Conservation (phyloP, 2,329 filamentous ascomycete genomes). For the Sporothrix pseudoabietina region DNA sequence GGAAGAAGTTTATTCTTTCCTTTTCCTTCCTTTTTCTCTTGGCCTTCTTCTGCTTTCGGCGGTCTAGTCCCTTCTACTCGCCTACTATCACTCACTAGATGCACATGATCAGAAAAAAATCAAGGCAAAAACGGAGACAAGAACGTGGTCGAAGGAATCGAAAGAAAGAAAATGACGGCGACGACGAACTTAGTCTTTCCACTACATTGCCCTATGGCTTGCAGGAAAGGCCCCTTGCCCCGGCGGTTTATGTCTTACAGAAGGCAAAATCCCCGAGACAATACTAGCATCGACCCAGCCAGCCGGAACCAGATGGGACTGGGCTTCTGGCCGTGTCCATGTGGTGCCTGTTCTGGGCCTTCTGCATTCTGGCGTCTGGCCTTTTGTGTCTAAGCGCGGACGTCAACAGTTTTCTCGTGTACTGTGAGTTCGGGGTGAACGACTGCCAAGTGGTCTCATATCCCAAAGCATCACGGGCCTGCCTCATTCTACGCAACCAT, state of each 20-base stretch:
- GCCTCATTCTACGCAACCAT: background rate
- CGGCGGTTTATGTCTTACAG: background rate
- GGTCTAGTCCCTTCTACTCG: background rate
- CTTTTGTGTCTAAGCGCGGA: background rate
- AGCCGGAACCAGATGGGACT: background rate
- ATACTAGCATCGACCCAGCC: constrained; percentile 5
- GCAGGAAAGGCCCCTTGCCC: background rate
- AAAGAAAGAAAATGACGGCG: background rate
- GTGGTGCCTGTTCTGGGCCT: background rate
- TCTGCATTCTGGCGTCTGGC: no score
- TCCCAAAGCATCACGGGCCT: background rate
- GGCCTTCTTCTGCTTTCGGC: background rate
- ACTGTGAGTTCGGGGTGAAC: background rate
- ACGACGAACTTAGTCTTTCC: background rate
- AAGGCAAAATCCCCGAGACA: background rate
- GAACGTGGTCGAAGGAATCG: background rate
- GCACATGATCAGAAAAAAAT: background rate
- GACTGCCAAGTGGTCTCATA: background rate
- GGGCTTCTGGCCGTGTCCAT: background rate
- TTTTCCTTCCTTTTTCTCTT: background rate
- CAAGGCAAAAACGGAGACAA: background rate
- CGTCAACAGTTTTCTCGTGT: background rate
- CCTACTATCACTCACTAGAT: background rate
- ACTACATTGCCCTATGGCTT: background rate
- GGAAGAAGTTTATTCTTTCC: background rate